Evolutionary conservation across 2,329 filamentous ascomycete genomes (phyloP), one percentile per base, ranked within the genome.

Genomic region (Paecilomyces dactylethromorphus): DNA sequence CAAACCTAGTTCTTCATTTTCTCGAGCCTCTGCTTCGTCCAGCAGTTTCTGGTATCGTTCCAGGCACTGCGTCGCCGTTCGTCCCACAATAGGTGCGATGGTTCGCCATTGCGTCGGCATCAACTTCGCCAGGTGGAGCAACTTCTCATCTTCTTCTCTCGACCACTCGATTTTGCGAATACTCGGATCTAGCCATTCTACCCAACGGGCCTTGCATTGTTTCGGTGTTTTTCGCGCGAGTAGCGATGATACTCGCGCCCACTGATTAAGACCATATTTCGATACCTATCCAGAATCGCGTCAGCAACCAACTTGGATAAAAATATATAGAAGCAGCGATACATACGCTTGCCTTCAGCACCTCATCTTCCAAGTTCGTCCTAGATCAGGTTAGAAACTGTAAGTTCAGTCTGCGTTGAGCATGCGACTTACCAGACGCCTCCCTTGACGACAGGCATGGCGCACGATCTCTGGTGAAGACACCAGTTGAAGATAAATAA

Each of bases 81-180:
- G 87, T 65, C 94, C 94, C 68, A 99, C 92, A 66, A 97, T 93
- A 58, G 94, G 92, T 59, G 94, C 93, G 71, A 99, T 97, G 54
- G 94, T 97, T 70, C 94, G 89, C 94, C 94, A 99, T 84, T 99
- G 94, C 29, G 93, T 97, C 59, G 94, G 94, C 88, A 99, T 96
- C 78, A 99, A 82, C 83, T 97, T 99, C 62, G 94, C 94, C 70
- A 99, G 83, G 71, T 97, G 94, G 68, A 99, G 78, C 61, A 99
- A 83, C 79, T 96, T 97, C 81, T 99, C 94, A 74, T 99, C 94
- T 75, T 99, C 94, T 76, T 99, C 94, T 71, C 94, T 90, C 73
- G 91, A 96, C 93, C 94, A 99, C 79, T 99, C 94, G 67, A 96
- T 94, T 82, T 99, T 99, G 71, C 93, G 90, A 80, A 99, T 97